phyloP scores from a whole-genome alignment of 495 filamentous ascomycete genomes.

The Friedmanniomyces simplex region DNA sequence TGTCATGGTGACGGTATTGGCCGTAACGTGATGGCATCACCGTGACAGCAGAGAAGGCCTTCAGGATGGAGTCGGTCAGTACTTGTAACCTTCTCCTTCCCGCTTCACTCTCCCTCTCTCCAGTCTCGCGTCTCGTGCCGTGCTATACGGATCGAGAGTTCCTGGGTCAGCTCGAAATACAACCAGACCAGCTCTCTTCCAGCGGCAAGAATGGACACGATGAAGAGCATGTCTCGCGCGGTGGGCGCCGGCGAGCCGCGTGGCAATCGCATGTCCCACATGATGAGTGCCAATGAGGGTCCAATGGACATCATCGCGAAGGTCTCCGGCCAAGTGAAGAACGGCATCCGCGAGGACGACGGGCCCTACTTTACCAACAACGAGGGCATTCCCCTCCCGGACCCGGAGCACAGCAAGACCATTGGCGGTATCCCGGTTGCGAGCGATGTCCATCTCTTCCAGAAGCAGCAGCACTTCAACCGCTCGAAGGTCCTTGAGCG shows the following conservation, averaged over 20 bases:
- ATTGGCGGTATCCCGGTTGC: constrained; percentile 46
- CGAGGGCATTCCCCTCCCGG: constrained; percentile 48
- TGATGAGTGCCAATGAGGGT: constrained; percentile 44
- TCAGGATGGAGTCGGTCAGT: neutral
- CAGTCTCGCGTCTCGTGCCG: neutral
- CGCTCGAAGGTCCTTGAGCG: constrained; percentile 43
- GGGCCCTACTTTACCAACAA: constrained; percentile 50
- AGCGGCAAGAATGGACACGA: neutral
- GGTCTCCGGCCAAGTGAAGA: constrained; percentile 38
- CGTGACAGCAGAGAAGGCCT: neutral
- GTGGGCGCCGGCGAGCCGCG: constrained; percentile 24
- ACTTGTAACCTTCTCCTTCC: neutral
- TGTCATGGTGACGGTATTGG: neutral
- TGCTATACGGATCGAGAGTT: neutral
- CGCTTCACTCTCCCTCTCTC: neutral
- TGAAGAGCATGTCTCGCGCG: neutral
- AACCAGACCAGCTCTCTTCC: too few species aligned
- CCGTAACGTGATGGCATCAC: neutral
- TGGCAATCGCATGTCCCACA: constrained; percentile 26
- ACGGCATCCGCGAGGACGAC: constrained; percentile 42
- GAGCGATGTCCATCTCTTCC: constrained; percentile 28
- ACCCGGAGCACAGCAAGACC: constrained; percentile 47
- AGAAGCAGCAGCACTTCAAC: constrained; percentile 48
- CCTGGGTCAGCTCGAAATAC: too few species aligned
- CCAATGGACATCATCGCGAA: constrained; percentile 47